Evolutionary conservation across 371 early-diverging fungal genomes (phyloP).

Genomic region (Sporodiniella umbellata): DNA sequence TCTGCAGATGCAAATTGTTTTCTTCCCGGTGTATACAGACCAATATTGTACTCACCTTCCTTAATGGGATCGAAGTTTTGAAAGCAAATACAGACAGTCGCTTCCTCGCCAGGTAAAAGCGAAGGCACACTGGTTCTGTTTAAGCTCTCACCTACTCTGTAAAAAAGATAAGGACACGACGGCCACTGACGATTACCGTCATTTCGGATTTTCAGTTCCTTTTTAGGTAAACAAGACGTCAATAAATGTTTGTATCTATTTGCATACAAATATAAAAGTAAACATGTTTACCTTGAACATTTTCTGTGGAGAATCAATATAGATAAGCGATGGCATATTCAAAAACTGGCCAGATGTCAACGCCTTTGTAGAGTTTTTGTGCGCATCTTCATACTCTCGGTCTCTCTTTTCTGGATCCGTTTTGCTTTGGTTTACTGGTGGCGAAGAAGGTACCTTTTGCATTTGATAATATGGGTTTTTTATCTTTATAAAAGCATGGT

Average conservation of each 20-base stretch:
- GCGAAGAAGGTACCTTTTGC: no score
- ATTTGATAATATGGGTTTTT: no score
- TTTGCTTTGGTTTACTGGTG: not conserved
- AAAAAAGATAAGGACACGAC: conserved; percentile 47
- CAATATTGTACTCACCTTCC: conserved; percentile 60
- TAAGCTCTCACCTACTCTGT: conserved; percentile 48
- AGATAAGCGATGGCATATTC: no score
- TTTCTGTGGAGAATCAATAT: no score
- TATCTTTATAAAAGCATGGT: conserved; percentile 56
- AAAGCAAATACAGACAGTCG: no score
- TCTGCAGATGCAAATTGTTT: conserved; percentile 64
- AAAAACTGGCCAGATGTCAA: no score
- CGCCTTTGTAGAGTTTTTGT: no score
- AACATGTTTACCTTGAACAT: conserved; percentile 37
- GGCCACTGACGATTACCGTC: conserved; percentile 64
- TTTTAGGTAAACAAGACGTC: no score
- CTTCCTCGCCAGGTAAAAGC: conserved; percentile 46
- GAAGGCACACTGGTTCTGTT: conserved; percentile 31
- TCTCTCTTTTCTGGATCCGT: no score
- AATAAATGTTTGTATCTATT: not conserved
- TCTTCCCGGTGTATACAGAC: conserved; percentile 55
- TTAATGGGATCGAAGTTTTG: no score
- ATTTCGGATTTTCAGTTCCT: conserved; percentile 72
- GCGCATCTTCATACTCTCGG: no score
- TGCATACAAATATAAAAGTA: conserved; percentile 3